phyloP scores from a whole-genome alignment of 441 rosid genomes.

The Erysimum pusillum region DNA sequence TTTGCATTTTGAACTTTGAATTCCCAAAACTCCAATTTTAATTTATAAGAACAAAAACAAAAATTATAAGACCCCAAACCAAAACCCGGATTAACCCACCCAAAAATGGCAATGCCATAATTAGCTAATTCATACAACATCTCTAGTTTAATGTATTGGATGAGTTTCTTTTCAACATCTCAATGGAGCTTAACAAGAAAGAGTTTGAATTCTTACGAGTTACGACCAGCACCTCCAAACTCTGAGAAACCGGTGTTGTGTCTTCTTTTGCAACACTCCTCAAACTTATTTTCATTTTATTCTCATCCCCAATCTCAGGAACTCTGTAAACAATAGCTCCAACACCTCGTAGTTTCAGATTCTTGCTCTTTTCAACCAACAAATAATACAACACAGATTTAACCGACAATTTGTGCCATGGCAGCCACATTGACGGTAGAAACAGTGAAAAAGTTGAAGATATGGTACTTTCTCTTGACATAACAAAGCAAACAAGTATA shows the following conservation, averaged over 20 bases:
- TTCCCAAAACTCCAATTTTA: no score
- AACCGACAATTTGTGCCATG: no score
- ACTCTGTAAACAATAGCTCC: slow-evolving; percentile 76
- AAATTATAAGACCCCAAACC: no score
- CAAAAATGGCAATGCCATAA: slow-evolving; percentile 7
- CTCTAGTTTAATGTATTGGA: slow-evolving; percentile 3
- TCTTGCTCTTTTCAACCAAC: slow-evolving; percentile 64
- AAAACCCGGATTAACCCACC: neutral
- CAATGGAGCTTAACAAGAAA: slow-evolving; percentile 59
- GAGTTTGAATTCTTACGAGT: slow-evolving; percentile 74
- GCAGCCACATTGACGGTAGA: no score
- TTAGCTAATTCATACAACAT: neutral
- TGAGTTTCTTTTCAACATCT: no score
- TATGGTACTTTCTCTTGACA: no score
- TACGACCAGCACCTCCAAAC: slow-evolving; percentile 79
- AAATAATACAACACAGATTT: no score
- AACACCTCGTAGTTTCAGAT: slow-evolving; percentile 59
- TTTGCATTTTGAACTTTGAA: no score
- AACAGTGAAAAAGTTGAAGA: no score
- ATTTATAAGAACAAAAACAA: no score
- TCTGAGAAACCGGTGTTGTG: slow-evolving; percentile 63
- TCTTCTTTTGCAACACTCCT: slow-evolving; percentile 70
- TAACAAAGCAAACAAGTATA: no score
- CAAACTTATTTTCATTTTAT: slow-evolving; percentile 68
- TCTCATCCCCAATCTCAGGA: slow-evolving; percentile 64